Conservation (phyloP, 2,329 filamentous ascomycete genomes). For the Xylogone sp. region DNA sequence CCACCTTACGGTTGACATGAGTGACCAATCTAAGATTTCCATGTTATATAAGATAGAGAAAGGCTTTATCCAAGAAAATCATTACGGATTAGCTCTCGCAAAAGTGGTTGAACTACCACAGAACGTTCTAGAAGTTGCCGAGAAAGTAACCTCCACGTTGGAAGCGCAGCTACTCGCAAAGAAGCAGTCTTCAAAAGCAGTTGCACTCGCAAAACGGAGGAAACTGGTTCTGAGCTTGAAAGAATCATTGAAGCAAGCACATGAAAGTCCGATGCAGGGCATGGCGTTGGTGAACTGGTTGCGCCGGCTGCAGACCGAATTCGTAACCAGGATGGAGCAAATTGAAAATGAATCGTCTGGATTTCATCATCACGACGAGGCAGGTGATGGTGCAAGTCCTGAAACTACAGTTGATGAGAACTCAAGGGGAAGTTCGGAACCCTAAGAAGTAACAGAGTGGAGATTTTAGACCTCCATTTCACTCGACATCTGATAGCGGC, state of each 20-base stretch:
- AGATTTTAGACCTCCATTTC: too few species aligned
- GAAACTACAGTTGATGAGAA: background rate
- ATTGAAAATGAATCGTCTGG: conserved; percentile 43
- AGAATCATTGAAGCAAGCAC: conserved; percentile 68
- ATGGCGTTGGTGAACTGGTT: conserved; percentile 62
- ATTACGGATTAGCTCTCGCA: conserved; percentile 84
- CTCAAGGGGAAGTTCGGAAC: background rate
- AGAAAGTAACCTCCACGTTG: conserved; percentile 60
- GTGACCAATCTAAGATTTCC: conserved; percentile 57
- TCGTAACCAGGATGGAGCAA: conserved; percentile 63
- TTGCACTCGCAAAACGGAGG: conserved; percentile 58
- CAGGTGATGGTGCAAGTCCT: background rate
- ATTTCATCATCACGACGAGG: background rate
- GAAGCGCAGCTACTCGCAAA: conserved; percentile 53
- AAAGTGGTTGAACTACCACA: conserved; percentile 69
- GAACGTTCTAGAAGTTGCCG: conserved; percentile 63
- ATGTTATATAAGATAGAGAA: conserved; percentile 85
- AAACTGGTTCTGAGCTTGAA: conserved; percentile 71
- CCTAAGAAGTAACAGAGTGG: too few species aligned
- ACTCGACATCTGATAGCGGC: too few species aligned
- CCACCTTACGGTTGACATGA: conserved; percentile 71
- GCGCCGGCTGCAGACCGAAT: conserved; percentile 67
- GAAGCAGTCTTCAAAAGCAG: conserved; percentile 53
- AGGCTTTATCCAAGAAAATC: conserved; percentile 65
- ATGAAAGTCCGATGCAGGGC: conserved; percentile 61